Evolutionary conservation across 2,329 filamentous ascomycete species (phyloP).

Genomic region (Trichoderma atrobrunneum): DNA sequence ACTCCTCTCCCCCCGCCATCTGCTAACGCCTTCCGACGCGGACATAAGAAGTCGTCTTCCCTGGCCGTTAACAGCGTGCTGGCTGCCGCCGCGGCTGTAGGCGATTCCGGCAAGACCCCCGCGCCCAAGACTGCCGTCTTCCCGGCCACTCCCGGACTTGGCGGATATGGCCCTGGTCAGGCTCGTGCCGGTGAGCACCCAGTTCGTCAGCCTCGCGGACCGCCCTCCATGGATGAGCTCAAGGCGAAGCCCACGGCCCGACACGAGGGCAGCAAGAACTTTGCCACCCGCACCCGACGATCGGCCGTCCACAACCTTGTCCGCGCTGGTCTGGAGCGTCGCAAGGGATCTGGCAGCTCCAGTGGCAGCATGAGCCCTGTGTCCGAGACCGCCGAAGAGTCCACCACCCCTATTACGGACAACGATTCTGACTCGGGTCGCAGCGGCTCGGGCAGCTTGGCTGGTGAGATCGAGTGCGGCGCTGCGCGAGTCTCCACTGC

Average conservation of each 20-base stretch:
- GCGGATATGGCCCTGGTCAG: slow-evolving; percentile 89
- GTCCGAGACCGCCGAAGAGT: slow-evolving; percentile 70
- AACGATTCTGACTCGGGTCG: slow-evolving; percentile 71
- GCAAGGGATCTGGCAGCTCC: slow-evolving; percentile 69
- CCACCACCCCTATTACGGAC: slow-evolving; percentile 67
- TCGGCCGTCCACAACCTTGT: slow-evolving; percentile 90
- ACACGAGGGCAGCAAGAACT: slow-evolving; percentile 96
- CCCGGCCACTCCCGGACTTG: slow-evolving; percentile 75
- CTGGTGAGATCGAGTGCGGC: slow-evolving; percentile 66
- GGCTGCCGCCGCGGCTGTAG: slow-evolving; percentile 44
- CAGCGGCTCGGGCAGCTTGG: slow-evolving; percentile 76
- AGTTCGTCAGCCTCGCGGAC: slow-evolving; percentile 85
- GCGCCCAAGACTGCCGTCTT: slow-evolving; percentile 78
- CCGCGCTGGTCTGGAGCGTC: slow-evolving; percentile 82
- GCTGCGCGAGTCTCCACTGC: slow-evolving; percentile 76
- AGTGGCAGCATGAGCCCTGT: slow-evolving; percentile 82
- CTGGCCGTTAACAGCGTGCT: slow-evolving; percentile 58
- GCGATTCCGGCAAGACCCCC: slow-evolving; percentile 52
- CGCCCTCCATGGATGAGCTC: slow-evolving; percentile 88
- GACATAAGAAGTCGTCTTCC: slow-evolving; percentile 87
- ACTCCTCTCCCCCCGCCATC: slow-evolving; percentile 79
- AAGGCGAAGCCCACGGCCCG: slow-evolving; percentile 85
- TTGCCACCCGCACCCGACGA: slow-evolving; percentile 85
- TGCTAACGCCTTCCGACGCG: slow-evolving; percentile 86
- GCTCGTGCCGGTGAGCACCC: slow-evolving; percentile 93